Conservation (phyloP, 2,329 filamentous ascomycete species). For the Epichloe gansuensis region DNA sequence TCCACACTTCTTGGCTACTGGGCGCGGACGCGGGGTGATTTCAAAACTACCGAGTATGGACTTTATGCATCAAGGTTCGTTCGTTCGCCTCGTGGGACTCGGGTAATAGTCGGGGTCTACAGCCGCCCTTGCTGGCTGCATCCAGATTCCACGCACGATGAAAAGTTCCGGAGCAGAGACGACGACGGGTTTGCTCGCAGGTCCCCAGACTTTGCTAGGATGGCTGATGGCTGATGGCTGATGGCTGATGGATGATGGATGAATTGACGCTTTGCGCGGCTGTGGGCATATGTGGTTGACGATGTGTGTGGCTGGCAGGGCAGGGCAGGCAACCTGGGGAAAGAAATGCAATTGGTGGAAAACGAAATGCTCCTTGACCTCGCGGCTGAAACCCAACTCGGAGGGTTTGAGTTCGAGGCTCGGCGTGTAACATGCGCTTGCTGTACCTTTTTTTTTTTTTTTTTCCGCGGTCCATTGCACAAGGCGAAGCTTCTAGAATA, state of each 20-base stretch:
- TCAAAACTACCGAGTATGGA: too few relatives aligned
- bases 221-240: background rate
- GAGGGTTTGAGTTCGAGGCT: background rate
- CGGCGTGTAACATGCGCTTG: background rate
- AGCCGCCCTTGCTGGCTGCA: background rate
- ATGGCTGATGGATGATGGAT: background rate
- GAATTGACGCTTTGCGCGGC: too few relatives aligned
- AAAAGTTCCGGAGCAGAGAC: background rate
- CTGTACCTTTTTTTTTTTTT: background rate
- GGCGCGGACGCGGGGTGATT: too few relatives aligned
- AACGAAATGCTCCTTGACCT: background rate
- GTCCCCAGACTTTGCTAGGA: background rate
- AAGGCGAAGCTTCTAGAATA: too few relatives aligned
- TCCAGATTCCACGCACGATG: too few relatives aligned
- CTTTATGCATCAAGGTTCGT: too few relatives aligned
- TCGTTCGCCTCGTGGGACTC: background rate
- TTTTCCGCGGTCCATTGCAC: too few relatives aligned
- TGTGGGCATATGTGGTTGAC: background rate
- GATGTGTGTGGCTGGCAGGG: background rate
- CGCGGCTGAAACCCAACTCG: background rate
- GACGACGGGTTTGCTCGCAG: too few relatives aligned
- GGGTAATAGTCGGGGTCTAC: background rate
- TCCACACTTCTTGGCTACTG: background rate
- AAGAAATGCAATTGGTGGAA: background rate
- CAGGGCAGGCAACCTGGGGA: background rate